These are phyloP conservation scores for Hagleromyces aurorensis DNA, from an alignment of 805 yeast species.

Conservation along the genomic window DNA sequence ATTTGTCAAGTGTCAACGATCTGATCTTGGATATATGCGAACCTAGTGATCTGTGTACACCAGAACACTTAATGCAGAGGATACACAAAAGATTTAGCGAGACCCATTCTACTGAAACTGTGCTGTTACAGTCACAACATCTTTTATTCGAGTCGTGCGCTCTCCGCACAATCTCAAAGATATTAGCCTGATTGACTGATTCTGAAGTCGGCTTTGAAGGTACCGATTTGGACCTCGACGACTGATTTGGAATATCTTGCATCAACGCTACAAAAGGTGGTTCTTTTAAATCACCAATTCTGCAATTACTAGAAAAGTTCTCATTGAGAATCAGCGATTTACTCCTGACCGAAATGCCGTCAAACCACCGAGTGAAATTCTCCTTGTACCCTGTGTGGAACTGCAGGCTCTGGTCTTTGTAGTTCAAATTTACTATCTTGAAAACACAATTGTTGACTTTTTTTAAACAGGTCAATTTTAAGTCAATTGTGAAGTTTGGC, in stretches of 20 bases:
- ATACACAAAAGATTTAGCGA: conserved; percentile 65
- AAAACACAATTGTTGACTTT: conserved; percentile 32
- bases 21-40: conserved; percentile 71
- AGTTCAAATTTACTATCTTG: conserved; percentile 65
- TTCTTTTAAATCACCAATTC: no score
- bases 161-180: conserved; percentile 20
- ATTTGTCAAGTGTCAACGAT: conserved; percentile 68
- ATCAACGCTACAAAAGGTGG: no score
- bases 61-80: conserved; percentile 79
- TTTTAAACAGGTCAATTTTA: conserved; percentile 60
- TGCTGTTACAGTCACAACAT: conserved; percentile 77
- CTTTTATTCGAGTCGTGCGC: conserved; percentile 45
- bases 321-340: no score
- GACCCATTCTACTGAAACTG: conserved; percentile 70
- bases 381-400: no score
- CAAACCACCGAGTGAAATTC: no score
- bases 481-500: conserved; percentile 49
- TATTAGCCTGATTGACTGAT: no score
- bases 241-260: no score
- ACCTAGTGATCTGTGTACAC: conserved; percentile 82
- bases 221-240: no score
- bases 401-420: no score
- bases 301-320: no score
- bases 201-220: no score
- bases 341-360: no score